Base-by-base conservation (phyloP, 2,329 filamentous ascomycete genomes). In the Ophiocordyceps australis region DNA sequence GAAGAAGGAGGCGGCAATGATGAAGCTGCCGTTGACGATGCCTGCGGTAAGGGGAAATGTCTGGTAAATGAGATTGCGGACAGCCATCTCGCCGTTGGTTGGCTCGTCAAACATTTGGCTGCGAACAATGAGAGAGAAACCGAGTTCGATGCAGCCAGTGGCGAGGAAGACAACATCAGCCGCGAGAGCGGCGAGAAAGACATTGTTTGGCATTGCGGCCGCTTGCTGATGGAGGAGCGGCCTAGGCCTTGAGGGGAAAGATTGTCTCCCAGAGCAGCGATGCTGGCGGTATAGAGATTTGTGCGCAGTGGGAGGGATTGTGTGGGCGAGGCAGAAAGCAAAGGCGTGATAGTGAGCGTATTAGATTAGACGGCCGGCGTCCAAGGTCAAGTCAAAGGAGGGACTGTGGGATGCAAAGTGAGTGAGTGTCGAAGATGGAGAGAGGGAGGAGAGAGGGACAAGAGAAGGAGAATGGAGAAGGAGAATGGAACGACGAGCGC, bases 21-120 rank as follows among this genome's bases (percentile, higher is more conserved):
- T 65, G 41, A 85, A 57, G 39, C 73, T 59, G 32, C 73, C 66
- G 47, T 85, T 85, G 42, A 62, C 71, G 34, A 85, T 69, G 31
- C 72, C 75, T 27, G 72, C 77, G 65, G 54, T 56, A 26, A 71
- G 46, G 8, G 65, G 65, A 29, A 70, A 66, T 17, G 46, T 43
- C 35, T 57, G 52, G 43, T 66, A 65, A 14, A 70, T 43, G 22
- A 70, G 44, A 34, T 64, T 54, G 29, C 57, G 52, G 17, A 59
- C 59, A 16, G 59, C 62, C 29, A 62, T 49, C 28, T 46, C 39
- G 28, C 65, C 65, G 22, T 58, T 48, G 4, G 37, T 41, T 17
- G 62, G 52, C 9, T 35, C 25, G 32, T 60, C 42, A 42, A 52
- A 47, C 43, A 54, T 50, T 30, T 52, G 47, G 32, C 54, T 58